phyloP scores from a whole-genome alignment of 2,329 filamentous ascomycete genomes.

The Penicillium sp. region DNA sequence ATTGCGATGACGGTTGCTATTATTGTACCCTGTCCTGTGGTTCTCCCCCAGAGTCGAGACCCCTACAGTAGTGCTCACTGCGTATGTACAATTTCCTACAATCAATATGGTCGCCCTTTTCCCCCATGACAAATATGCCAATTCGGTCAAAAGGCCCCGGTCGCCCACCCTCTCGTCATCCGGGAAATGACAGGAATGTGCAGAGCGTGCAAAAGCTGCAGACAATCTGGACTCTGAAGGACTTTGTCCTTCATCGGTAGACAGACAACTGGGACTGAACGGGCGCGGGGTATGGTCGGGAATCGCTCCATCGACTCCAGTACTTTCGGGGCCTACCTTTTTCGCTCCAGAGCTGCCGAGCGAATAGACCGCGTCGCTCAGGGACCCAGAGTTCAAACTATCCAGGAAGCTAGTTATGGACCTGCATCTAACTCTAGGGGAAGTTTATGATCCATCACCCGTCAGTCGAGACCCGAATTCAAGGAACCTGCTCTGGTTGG shows the following conservation, averaged over 20 bases:
- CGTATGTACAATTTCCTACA: background rate
- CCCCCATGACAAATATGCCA: slow-evolving; percentile 19
- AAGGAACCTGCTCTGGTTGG: slow-evolving; percentile 16
- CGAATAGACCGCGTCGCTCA: background rate
- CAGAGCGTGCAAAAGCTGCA: slow-evolving; percentile 3
- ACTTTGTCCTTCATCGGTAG: background rate
- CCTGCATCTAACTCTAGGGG: slow-evolving; percentile 24
- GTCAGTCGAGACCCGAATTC: slow-evolving; percentile 33
- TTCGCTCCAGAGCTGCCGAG: background rate
- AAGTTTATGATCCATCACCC: slow-evolving; percentile 41
- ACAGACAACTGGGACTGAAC: background rate
- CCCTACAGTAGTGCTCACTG: background rate
- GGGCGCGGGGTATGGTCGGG: background rate
- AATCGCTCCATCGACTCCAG: background rate
- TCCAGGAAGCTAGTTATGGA: slow-evolving; percentile 17
- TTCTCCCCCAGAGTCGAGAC: background rate
- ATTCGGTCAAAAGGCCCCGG: background rate
- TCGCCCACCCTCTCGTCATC: slow-evolving; percentile 20
- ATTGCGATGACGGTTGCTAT: background rate
- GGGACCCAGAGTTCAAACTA: slow-evolving; percentile 1
- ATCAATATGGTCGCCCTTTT: background rate
- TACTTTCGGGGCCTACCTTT: background rate
- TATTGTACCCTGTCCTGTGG: background rate
- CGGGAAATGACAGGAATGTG: slow-evolving; percentile 26
- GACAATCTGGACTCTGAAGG: background rate